Conservation (phyloP, 179 eudicot genomes). For the Beta macrorhiza region DNA sequence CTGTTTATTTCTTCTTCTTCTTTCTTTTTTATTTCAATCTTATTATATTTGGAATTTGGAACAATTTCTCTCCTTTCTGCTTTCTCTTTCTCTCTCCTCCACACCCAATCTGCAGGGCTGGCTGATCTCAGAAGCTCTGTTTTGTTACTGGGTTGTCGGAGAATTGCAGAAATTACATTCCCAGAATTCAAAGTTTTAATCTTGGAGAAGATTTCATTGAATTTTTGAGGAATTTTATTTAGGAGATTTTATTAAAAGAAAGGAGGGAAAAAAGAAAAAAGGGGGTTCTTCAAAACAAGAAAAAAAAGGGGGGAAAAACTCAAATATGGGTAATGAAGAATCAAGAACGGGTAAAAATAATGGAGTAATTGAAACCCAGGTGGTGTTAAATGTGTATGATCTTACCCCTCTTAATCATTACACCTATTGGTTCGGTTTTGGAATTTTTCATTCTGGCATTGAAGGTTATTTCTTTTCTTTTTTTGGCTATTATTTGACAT, state of each 20-base stretch:
- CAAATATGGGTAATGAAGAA: slow-evolving; percentile 32
- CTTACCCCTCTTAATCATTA: slow-evolving; percentile 82
- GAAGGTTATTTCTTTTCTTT: slow-evolving; percentile 51
- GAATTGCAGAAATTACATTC: slow-evolving; percentile 4
- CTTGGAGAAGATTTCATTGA: not conserved
- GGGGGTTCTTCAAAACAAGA: not conserved
- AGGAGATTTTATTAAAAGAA: not conserved
- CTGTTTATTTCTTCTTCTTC: too few relatives aligned
- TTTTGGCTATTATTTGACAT: not conserved
- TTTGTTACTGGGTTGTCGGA: not conserved
- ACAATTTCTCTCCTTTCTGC: not conserved
- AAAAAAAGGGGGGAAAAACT: not conserved
- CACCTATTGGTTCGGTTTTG: slow-evolving; percentile 82
- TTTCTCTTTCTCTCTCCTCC: slow-evolving; percentile 3
- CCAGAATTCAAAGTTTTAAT: slow-evolving; percentile 7
- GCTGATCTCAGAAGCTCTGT: slow-evolving; percentile 15
- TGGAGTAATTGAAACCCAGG: slow-evolving; percentile 43
- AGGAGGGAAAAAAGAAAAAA: slow-evolving; percentile 1
- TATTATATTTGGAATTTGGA: not conserved
- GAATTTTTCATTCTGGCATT: slow-evolving; percentile 92
- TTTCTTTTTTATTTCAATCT: too few relatives aligned
- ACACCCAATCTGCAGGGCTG: not conserved
- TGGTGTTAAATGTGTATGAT: slow-evolving; percentile 79
- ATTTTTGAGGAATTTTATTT: not conserved
- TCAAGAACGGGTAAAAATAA: slow-evolving; percentile 25